Conservation (phyloP, 768 basidiomycete species). For the Hygrocybe coccinea region DNA sequence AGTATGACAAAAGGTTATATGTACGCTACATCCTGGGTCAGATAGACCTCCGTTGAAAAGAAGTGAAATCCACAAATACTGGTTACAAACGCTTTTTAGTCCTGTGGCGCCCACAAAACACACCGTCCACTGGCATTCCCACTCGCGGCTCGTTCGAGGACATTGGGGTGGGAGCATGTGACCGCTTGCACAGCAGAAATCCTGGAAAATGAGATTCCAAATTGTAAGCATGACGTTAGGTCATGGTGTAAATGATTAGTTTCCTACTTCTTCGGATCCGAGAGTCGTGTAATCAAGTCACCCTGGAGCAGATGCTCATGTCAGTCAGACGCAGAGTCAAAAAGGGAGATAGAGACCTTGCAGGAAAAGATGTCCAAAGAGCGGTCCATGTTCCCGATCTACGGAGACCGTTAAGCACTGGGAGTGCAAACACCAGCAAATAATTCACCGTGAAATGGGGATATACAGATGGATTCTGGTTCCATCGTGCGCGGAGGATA, state of each 20-base stretch:
- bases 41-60: neutral
- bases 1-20: no score
- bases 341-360: slow-evolving; percentile 41
- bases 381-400: slow-evolving; percentile 80
- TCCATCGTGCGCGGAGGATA: slow-evolving; percentile 73
- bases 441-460: slow-evolving; percentile 74
- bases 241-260: neutral
- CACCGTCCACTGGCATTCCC: slow-evolving; percentile 80
- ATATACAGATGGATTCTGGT: slow-evolving; percentile 68
- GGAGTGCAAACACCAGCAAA: neutral
- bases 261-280: slow-evolving; percentile 51
- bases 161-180: slow-evolving; percentile 76
- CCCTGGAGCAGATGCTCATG: slow-evolving; percentile 41
- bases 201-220: slow-evolving; percentile 30
- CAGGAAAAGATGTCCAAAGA: slow-evolving; percentile 68
- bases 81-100: no score
- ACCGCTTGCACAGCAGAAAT: slow-evolving; percentile 86
- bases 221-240: slow-evolving; percentile 6
- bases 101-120: slow-evolving; percentile 64
- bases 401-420: neutral
- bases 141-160: slow-evolving; percentile 68
- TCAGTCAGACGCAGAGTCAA: neutral
- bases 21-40: neutral
- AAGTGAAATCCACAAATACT: no score
- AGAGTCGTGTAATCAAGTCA: slow-evolving; percentile 58